phyloP scores from a whole-genome alignment of 768 basidiomycete species.

The Lactarius akahatsu region DNA sequence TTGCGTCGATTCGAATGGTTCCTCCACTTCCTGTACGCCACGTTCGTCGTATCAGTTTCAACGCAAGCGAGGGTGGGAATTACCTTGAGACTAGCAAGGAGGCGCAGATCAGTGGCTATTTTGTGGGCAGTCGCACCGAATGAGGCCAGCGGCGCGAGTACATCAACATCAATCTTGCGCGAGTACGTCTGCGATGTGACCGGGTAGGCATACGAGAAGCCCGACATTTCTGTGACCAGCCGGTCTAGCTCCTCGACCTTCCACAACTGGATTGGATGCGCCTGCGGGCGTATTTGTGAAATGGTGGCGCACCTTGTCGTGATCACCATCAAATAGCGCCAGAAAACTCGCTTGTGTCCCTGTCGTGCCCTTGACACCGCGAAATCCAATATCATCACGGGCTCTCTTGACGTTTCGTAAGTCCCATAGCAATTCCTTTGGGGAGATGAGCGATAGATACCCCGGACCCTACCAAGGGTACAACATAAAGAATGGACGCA shows the following conservation, averaged over 20 bases:
- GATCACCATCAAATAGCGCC: conserved; percentile 90
- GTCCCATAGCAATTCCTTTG: conserved; percentile 96
- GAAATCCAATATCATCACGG: conserved; percentile 89
- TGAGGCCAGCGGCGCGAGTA: conserved; percentile 85
- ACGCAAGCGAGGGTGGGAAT: background rate
- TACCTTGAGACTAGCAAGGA: conserved; percentile 92
- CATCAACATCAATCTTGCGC: conserved; percentile 94
- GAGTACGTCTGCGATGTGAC: conserved; percentile 99
- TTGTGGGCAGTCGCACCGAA: conserved; percentile 96
- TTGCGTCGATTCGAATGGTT: conserved; percentile 98
- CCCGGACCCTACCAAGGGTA: background rate
- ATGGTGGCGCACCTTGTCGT: conserved; percentile 64
- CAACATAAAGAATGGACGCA: conserved; percentile 32
- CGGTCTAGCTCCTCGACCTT: conserved; percentile 87
- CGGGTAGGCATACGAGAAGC: conserved; percentile 93
- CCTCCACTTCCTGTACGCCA: conserved; percentile 79
- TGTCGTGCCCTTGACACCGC: conserved; percentile 99
- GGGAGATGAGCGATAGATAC: background rate
- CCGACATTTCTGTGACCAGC: conserved; percentile 86
- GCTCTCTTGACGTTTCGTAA: conserved; percentile 89
- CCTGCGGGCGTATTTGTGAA: background rate
- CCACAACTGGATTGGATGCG: background rate
- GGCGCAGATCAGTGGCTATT: conserved; percentile 91
- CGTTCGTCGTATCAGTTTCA: background rate
- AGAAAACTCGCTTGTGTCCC: conserved; percentile 98